phyloP scores from a whole-genome alignment of 1,284 basidiomycete species.

The Schizophyllum amplum region DNA sequence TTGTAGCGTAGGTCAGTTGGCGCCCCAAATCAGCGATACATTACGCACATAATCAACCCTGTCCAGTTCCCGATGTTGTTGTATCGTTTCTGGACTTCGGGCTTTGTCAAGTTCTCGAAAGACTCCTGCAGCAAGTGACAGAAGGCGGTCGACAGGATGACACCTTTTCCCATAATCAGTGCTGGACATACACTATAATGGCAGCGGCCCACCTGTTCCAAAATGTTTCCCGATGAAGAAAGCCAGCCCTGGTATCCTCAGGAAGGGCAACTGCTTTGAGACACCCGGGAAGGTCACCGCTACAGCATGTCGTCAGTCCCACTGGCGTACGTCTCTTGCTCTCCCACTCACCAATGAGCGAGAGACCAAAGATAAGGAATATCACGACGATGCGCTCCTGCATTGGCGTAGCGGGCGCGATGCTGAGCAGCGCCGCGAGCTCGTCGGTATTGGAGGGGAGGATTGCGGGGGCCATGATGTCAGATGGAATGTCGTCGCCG shows the following conservation, averaged over 20 bases:
- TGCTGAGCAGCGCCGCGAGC: neutral
- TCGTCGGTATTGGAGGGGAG: neutral
- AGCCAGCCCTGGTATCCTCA: constrained; percentile 54
- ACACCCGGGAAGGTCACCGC: constrained; percentile 64
- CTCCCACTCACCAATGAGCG: constrained; percentile 28
- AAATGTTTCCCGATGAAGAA: constrained; percentile 81
- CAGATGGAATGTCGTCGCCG: neutral
- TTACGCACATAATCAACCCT: constrained; percentile 63
- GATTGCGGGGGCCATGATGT: neutral
- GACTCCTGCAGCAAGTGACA: constrained; percentile 72
- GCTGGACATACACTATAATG: too few relatives aligned
- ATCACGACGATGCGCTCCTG: constrained; percentile 21
- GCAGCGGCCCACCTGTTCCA: constrained; percentile 53
- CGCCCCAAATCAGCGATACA: neutral
- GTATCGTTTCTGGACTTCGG: constrained; percentile 36
- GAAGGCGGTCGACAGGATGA: constrained; percentile 74
- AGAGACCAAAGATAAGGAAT: constrained; percentile 32
- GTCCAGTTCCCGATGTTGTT: constrained; percentile 44
- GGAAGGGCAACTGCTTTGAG: constrained; percentile 41
- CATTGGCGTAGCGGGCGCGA: neutral
- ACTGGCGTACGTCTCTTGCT: constrained; percentile 5
- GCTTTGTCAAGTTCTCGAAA: constrained; percentile 48
- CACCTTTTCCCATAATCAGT: too few relatives aligned
- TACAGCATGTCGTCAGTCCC: constrained; percentile 22
- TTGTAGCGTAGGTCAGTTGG: constrained; percentile 6